These are phyloP conservation scores for Pyronema omphalodes DNA, from an alignment of 495 filamentous ascomycete species.

Conservation along the genomic window DNA sequence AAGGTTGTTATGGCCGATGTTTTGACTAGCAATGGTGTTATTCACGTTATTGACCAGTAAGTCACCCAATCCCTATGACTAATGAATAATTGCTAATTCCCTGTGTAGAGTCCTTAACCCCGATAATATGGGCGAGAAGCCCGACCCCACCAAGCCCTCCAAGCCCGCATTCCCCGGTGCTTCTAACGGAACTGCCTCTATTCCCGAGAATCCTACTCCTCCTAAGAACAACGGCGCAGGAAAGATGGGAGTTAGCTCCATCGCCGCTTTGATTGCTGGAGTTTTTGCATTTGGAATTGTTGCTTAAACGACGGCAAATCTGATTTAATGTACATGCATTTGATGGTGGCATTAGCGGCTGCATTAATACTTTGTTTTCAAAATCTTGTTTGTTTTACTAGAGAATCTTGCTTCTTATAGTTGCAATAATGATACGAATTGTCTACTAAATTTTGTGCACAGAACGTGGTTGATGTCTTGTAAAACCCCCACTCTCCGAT, in stretches of 20 bases:
- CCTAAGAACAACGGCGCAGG: constrained; percentile 22
- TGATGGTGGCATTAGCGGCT: too few relatives aligned
- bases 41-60: constrained; percentile 45
- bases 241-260: constrained; percentile 9
- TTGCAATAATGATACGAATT: too few relatives aligned
- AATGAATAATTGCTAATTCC: background rate
- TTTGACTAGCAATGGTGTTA: constrained; percentile 45
- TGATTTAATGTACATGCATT: too few relatives aligned
- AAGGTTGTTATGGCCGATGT: constrained; percentile 40
- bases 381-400: too few relatives aligned
- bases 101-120: constrained; percentile 41
- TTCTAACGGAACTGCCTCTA: constrained; percentile 22
- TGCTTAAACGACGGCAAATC: background rate
- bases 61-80: constrained; percentile 2
- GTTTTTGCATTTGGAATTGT: constrained; percentile 18
- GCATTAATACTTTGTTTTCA: too few relatives aligned
- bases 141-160: constrained; percentile 29
- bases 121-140: constrained; percentile 30
- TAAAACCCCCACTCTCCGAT: too few relatives aligned
- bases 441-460: too few relatives aligned
- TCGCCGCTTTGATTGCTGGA: constrained; percentile 26
- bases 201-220: constrained; percentile 14
- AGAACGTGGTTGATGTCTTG: too few relatives aligned
- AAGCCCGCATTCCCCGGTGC: constrained; percentile 38
- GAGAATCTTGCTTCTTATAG: too few relatives aligned